Conservation (phyloP, 2,329 filamentous ascomycete species). For the Fusarium incarnatum region DNA sequence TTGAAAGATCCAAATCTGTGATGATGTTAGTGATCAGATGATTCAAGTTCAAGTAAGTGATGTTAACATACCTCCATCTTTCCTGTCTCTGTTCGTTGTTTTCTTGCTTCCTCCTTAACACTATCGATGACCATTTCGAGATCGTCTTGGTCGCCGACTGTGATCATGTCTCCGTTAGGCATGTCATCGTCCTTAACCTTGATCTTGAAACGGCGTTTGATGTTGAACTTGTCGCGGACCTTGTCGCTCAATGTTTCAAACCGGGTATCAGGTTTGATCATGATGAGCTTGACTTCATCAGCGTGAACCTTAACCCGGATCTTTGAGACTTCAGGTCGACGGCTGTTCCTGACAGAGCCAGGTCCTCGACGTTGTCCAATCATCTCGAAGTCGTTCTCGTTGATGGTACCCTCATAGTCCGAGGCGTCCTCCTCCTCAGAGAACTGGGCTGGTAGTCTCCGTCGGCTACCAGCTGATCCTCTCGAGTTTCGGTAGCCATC, state of each 20-base stretch:
- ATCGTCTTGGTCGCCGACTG: slow-evolving; percentile 96
- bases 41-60: background rate
- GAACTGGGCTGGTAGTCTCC: slow-evolving; percentile 66
- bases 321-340: slow-evolving; percentile 76
- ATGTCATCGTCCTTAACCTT: slow-evolving; percentile 86
- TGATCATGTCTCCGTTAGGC: slow-evolving; percentile 89
- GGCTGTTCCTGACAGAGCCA: slow-evolving; percentile 64
- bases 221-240: slow-evolving; percentile 87
- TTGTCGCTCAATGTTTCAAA: slow-evolving; percentile 82
- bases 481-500: slow-evolving; percentile 52
- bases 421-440: slow-evolving; percentile 87
- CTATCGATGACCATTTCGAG: slow-evolving; percentile 85
- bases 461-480: slow-evolving; percentile 51
- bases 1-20: slow-evolving; percentile 62
- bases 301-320: slow-evolving; percentile 93
- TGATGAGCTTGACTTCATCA: slow-evolving; percentile 92
- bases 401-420: slow-evolving; percentile 73
- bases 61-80: slow-evolving; percentile 87
- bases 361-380: slow-evolving; percentile 64
- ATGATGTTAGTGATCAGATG: slow-evolving; percentile 40
- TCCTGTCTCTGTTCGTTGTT: slow-evolving; percentile 82
- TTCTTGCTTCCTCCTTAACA: slow-evolving; percentile 75
- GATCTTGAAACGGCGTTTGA: slow-evolving; percentile 84
- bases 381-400: slow-evolving; percentile 86
- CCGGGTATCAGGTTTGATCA: slow-evolving; percentile 78